A percentile compares a stretch with the other conserved stretches of the same genome.
Conservation (phyloP, 2,329 filamentous ascomycete species). For the Uncinocarpus reesii region DNA sequence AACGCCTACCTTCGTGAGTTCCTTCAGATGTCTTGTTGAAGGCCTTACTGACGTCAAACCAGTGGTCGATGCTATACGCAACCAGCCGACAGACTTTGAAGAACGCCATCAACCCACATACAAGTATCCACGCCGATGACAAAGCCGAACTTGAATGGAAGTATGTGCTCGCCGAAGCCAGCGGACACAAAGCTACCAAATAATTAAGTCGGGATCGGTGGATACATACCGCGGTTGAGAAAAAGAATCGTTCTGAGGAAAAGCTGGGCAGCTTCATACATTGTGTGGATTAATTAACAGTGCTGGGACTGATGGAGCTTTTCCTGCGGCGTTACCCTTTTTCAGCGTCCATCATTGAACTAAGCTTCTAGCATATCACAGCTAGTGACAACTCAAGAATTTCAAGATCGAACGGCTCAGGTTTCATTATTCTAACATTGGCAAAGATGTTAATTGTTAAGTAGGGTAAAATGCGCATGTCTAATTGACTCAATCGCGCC, state of each 20-base stretch:
- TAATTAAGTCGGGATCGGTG: not conserved
- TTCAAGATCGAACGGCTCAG: not conserved
- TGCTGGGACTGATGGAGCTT: slow-evolving; percentile 6
- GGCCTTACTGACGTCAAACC: slow-evolving; percentile 15
- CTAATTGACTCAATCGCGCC: no score
- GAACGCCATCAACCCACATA: slow-evolving; percentile 38
- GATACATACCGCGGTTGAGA: not conserved
- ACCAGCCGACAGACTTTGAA: slow-evolving; percentile 41
- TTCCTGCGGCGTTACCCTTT: not conserved
- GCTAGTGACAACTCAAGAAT: slow-evolving; percentile 3
- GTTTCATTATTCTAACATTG: not conserved
- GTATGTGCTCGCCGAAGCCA: slow-evolving; percentile 23
- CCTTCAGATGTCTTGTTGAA: not conserved
- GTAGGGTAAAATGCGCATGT: no score
- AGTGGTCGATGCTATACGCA: slow-evolving; percentile 44
- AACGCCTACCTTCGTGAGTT: slow-evolving; percentile 33
- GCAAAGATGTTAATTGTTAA: not conserved
- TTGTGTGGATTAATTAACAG: slow-evolving; percentile 4
- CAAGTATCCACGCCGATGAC: slow-evolving; percentile 35
- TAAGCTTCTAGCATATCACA: slow-evolving; percentile 4
- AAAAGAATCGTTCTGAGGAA: not conserved
- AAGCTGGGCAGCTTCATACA: not conserved
- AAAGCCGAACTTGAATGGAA: slow-evolving; percentile 36
- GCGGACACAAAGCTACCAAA: slow-evolving; percentile 9
- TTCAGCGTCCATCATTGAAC: not conserved